A percentile compares a stretch with the other conserved stretches of the same genome.
Evolutionary conservation across 768 basidiomycete species (phyloP).

Genomic region (Panaeolus papilionaceus): DNA sequence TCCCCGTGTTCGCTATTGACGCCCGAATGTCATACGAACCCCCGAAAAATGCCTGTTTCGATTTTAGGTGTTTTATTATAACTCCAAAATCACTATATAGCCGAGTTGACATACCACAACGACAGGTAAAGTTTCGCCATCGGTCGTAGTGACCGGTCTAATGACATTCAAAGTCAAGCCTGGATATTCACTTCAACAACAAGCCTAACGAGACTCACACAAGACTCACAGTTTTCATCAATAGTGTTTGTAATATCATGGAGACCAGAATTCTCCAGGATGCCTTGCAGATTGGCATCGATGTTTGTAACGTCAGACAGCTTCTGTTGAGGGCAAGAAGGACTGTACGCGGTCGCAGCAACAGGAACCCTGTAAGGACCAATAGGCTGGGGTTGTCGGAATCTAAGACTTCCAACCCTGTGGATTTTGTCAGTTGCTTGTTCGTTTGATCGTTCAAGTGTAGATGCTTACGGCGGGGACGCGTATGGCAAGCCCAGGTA

Average conservation of each 20-base stretch:
- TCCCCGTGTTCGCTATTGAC: not conserved
- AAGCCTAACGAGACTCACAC: no score
- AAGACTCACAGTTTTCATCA: slow-evolving; percentile 6
- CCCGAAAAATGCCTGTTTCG: slow-evolving; percentile 14
- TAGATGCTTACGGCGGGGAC: slow-evolving; percentile 51
- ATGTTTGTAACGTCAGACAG: slow-evolving; percentile 16
- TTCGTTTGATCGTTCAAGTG: not conserved
- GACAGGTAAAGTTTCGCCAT: not conserved
- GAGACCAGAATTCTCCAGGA: slow-evolving; percentile 1
- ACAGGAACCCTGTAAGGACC: slow-evolving; percentile 40
- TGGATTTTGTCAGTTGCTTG: not conserved
- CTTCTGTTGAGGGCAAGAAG: slow-evolving; percentile 53
- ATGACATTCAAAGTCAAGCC: slow-evolving; percentile 10
- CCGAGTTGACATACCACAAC: not conserved
- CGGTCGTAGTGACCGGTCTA: not conserved
- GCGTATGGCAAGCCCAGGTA: slow-evolving; percentile 62
- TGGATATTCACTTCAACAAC: not conserved
- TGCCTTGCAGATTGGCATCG: slow-evolving; percentile 4
- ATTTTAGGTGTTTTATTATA: not conserved
- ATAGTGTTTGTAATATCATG: not conserved
- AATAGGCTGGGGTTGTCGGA: slow-evolving; percentile 45
- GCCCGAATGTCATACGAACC: not conserved
- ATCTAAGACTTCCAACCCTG: slow-evolving; percentile 30
- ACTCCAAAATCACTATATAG: no score
- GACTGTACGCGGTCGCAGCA: slow-evolving; percentile 44